Percentiles rank a stretch among this genome's conserved stretches.
These are phyloP conservation scores for Rhizopus arrhizus DNA, from an alignment of 371 early-diverging fungal species.

Conservation along the genomic window DNA sequence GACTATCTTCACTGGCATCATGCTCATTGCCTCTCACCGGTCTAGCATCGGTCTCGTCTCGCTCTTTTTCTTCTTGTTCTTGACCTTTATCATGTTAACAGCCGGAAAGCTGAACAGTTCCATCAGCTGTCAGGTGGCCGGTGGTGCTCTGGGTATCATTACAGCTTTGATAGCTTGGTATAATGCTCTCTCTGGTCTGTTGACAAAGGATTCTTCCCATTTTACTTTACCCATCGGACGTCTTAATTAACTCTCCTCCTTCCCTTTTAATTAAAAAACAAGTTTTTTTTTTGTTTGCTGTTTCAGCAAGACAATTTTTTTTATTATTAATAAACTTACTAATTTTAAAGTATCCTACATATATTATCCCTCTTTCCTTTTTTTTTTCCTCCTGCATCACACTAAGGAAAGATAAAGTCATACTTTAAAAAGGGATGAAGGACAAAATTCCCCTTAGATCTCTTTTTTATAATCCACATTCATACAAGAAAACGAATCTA, in stretches of 20 bases:
- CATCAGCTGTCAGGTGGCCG: constrained; percentile 46
- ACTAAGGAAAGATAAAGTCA: too few species aligned
- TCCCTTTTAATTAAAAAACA: too few species aligned
- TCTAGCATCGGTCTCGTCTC: constrained; percentile 61
- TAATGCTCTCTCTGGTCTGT: constrained; percentile 65
- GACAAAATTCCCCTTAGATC: too few species aligned
- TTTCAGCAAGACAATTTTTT: too few species aligned
- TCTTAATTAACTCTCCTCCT: constrained; percentile 20
- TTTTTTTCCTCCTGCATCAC: too few species aligned
- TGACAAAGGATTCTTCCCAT: constrained; percentile 59
- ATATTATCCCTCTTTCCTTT: too few species aligned
- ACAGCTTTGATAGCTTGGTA: constrained; percentile 78
- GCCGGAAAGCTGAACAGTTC: constrained; percentile 49
- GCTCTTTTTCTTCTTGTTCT: constrained; percentile 66
- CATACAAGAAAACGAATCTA: too few species aligned
- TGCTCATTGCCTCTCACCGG: constrained; percentile 70
- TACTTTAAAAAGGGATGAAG: too few species aligned
- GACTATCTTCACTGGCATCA: constrained; percentile 70
- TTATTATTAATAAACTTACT: too few species aligned
- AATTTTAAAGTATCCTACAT: too few species aligned
- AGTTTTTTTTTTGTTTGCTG: too few species aligned
- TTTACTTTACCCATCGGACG: constrained; percentile 58
- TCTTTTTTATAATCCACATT: too few species aligned
- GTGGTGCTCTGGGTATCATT: constrained; percentile 69
- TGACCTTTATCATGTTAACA: constrained; percentile 69